Conservation (phyloP, 2,329 filamentous ascomycete genomes). For the Calycina marina region DNA sequence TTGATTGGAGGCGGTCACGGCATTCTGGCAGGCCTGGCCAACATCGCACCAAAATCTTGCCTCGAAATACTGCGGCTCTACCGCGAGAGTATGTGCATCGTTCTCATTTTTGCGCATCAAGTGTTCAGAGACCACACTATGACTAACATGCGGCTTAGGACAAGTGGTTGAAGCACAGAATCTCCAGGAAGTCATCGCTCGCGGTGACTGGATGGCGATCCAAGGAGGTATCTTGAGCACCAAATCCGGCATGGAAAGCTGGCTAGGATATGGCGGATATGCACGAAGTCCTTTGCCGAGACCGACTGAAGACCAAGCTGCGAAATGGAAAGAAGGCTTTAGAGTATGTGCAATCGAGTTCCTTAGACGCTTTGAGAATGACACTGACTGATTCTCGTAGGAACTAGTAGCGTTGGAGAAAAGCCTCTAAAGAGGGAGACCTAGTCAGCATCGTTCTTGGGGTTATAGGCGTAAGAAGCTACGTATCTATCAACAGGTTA, state of each 20-base stretch:
- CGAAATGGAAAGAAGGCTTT: conserved; percentile 40
- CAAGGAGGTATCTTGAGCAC: conserved; percentile 55
- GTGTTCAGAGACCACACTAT: too few species aligned
- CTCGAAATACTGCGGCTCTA: conserved; percentile 46
- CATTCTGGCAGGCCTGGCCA: conserved; percentile 57
- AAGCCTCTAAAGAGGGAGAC: not conserved
- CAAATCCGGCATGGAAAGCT: conserved; percentile 47
- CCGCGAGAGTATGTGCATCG: too few species aligned
- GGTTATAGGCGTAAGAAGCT: too few species aligned
- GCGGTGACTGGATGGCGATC: conserved; percentile 56
- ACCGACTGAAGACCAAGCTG: conserved; percentile 33
- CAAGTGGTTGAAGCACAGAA: conserved; percentile 43
- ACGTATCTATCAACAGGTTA: too few species aligned
- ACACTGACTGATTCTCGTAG: too few species aligned
- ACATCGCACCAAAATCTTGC: conserved; percentile 53
- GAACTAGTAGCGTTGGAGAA: conserved; percentile 13
- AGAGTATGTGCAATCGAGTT: conserved; percentile 34
- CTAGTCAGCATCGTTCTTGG: too few species aligned
- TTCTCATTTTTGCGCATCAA: too few species aligned
- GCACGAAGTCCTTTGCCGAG: conserved; percentile 34
- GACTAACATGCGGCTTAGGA: too few species aligned
- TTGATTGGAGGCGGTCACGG: conserved; percentile 56
- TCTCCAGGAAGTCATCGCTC: conserved; percentile 48
- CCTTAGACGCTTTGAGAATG: too few species aligned
- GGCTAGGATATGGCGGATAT: conserved; percentile 47